phyloP scores from a whole-genome alignment of 768 basidiomycete genomes.

The Collybia sordida region DNA sequence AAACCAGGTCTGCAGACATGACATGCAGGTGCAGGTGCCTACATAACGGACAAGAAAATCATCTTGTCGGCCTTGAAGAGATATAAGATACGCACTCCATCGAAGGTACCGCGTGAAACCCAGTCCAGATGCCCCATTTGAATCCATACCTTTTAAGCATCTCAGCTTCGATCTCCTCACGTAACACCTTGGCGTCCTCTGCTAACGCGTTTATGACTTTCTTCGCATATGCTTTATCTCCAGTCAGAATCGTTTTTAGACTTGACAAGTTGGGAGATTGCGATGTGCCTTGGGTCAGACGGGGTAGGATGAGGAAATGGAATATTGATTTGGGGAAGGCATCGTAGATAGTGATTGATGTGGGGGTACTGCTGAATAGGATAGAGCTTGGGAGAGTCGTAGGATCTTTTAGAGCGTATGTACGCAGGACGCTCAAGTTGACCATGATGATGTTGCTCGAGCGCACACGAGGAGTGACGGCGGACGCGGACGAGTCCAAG shows the following conservation, averaged over 20 bases:
- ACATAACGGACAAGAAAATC: neutral
- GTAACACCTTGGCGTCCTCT: slow-evolving; percentile 55
- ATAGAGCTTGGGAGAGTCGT: slow-evolving; percentile 57
- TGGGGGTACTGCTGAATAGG: slow-evolving; percentile 53
- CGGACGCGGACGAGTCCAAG: too few relatives aligned
- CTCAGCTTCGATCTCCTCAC: slow-evolving; percentile 69
- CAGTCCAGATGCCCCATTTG: slow-evolving; percentile 75
- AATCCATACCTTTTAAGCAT: slow-evolving; percentile 77
- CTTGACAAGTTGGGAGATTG: slow-evolving; percentile 40
- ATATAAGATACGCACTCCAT: slow-evolving; percentile 63
- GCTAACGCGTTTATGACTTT: slow-evolving; percentile 50
- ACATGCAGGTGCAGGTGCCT: slow-evolving; percentile 88
- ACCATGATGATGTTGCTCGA: slow-evolving; percentile 31
- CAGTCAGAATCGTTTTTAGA: slow-evolving; percentile 55
- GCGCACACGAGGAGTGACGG: too few relatives aligned
- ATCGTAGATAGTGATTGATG: slow-evolving; percentile 70
- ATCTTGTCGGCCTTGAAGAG: neutral
- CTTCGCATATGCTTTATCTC: slow-evolving; percentile 54
- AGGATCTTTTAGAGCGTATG: slow-evolving; percentile 58
- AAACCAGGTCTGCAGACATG: slow-evolving; percentile 74
- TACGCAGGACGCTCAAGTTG: slow-evolving; percentile 54
- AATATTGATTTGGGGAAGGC: slow-evolving; percentile 81
- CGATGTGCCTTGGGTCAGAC: slow-evolving; percentile 33
- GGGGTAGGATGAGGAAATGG: slow-evolving; percentile 87
- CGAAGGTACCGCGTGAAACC: slow-evolving; percentile 85